Percentiles rank a stretch among this genome's conserved stretches.
Evolutionary conservation across 495 filamentous ascomycete genomes (phyloP).

Genomic region (Elaphomyces granulatus): DNA sequence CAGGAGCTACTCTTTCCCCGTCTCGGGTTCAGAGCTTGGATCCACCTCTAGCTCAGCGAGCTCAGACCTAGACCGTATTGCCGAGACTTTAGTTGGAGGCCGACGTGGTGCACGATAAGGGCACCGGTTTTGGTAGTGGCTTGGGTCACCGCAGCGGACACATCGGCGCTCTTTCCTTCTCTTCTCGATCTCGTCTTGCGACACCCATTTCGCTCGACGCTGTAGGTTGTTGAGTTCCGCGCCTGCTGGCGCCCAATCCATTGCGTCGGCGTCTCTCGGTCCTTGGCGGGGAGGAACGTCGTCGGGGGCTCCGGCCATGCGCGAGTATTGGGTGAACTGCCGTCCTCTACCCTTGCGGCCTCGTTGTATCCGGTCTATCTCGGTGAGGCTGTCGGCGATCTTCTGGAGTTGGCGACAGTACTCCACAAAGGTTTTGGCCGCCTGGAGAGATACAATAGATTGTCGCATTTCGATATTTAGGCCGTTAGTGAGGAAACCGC

Average conservation of each 20-base stretch:
- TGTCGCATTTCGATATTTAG: not conserved
- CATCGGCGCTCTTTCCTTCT: not conserved
- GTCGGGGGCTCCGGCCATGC: not conserved
- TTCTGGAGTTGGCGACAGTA: not conserved
- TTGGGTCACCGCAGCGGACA: not conserved
- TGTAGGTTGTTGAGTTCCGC: not conserved
- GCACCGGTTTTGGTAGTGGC: not conserved
- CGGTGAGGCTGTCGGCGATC: not conserved
- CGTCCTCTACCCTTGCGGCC: not conserved
- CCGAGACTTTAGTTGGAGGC: not conserved
- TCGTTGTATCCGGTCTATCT: not conserved
- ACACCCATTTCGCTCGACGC: not conserved
- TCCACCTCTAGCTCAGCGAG: not conserved
- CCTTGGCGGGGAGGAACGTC: too few relatives aligned
- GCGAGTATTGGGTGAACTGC: not conserved
- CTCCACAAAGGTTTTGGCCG: not conserved
- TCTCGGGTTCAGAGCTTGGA: not conserved
- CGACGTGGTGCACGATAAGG: not conserved
- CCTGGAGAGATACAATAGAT: not conserved
- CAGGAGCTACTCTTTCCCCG: not conserved
- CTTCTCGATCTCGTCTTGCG: not conserved
- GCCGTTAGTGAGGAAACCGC: not conserved
- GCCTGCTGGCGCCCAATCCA: not conserved
- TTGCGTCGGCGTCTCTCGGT: not conserved
- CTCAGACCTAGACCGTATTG: not conserved